Base-by-base conservation (phyloP, 2,329 filamentous ascomycete species). In the Cryphonectria radicalis region DNA sequence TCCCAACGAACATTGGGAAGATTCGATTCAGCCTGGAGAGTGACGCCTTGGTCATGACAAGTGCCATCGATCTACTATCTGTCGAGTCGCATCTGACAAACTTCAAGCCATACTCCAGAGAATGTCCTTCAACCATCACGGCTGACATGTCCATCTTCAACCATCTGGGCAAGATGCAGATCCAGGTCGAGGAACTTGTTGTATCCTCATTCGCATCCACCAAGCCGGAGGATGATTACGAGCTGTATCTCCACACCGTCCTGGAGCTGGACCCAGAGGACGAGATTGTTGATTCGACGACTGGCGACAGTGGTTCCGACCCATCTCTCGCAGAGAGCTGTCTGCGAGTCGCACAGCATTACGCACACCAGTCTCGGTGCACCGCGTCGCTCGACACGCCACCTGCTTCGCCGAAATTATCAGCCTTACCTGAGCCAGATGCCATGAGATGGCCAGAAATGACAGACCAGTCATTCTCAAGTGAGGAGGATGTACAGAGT, bases 221-320 rank as follows among this genome's bases (percentile, higher is more conserved):
- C 0, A 77, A 73, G 59, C 76, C 77, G 4, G 76, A 78, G 17
- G 71, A 79, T 0, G 79, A 81, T 70, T 76, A 78, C 62, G 80
- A 81, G 70, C 73, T 82, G 11, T 82, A 81, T 63, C 73, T 82
- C 4, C 77, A 78, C 40, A 81, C 80, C 0, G 74, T 75, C 5
- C 74, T 80, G 70, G 79, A 82, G n/a, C 35, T 83, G 5, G 83
- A 85, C 63, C 83, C 83, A 0, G 81, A 81, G 17, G 77, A 82
- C 43, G 78, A 80, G 59, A 81, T 85, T 19, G 72, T 81, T 4
- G 66, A 64, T 0, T 63, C 71, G 1, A 66, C 72, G 1, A 66
- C 74, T 2, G 14, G 66, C 5, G 73, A 57, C 5, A 7, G 25
- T 13, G 28, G 6, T 55, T 0, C 37, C 68, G 0, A 66, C 66